A percentile compares a stretch with the other conserved stretches of the same genome.
phyloP scores from a whole-genome alignment of 352 stramenopile genomes.

The Globisporangium perplexum region DNA sequence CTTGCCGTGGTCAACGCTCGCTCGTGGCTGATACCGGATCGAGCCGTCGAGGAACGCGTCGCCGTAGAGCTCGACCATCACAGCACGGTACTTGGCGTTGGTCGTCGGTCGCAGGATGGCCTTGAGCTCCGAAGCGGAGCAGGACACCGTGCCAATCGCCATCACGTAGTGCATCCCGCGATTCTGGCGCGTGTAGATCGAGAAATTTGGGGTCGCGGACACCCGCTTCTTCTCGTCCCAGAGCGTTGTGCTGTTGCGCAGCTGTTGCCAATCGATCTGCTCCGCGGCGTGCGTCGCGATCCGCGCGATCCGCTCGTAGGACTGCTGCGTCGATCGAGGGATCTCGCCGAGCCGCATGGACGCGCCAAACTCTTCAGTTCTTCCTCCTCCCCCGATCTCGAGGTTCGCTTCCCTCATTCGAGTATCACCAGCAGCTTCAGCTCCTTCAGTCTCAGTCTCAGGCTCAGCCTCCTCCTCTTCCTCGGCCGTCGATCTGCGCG shows the following conservation, averaged over 20 bases:
- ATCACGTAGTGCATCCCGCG: conserved; percentile 18
- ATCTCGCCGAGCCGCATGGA: neutral
- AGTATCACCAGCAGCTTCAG: no score
- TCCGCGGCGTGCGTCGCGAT: conserved; percentile 8
- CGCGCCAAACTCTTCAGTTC: neutral
- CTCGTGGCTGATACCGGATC: conserved; percentile 7
- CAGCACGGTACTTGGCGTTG: conserved; percentile 2
- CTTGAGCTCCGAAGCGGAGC: conserved; percentile 13
- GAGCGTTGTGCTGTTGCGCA: conserved; percentile 14
- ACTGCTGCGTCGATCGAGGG: neutral
- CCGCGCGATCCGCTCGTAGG: conserved; percentile 9
- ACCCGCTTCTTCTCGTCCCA: conserved; percentile 15
- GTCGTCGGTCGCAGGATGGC: conserved; percentile 11
- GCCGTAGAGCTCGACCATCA: conserved; percentile 16
- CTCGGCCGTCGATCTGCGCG: conserved; percentile 11
- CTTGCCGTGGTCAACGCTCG: neutral
- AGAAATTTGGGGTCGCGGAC: conserved; percentile 8
- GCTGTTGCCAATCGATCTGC: conserved; percentile 13
- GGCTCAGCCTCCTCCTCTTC: neutral
- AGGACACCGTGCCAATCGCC: conserved; percentile 12
- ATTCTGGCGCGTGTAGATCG: conserved; percentile 15
- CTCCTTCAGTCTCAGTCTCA: neutral
- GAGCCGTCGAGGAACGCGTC: conserved; percentile 15
- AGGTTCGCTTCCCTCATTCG: neutral
- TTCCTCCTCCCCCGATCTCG: neutral